Conservation (phyloP, 148 eudicot species). For the Rhododendron kiyosumense region DNA sequence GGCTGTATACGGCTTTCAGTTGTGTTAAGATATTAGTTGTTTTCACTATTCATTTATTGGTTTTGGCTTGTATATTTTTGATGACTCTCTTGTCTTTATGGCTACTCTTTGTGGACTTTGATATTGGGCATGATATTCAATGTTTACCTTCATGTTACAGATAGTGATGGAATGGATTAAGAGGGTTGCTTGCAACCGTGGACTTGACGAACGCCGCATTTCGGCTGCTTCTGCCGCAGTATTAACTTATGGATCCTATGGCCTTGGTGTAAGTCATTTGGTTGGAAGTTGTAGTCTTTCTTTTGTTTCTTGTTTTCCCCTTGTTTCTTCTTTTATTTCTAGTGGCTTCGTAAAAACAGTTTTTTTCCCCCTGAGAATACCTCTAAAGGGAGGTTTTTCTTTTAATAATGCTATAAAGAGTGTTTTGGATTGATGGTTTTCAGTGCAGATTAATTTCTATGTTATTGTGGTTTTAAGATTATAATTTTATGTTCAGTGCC, state of each 20-base stretch:
- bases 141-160: constrained; percentile 20
- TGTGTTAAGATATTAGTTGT: background rate
- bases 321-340: background rate
- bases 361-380: too few relatives aligned
- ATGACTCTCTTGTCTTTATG: background rate
- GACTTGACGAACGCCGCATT: constrained; percentile 18
- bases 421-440: background rate
- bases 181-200: constrained; percentile 38
- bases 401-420: background rate
- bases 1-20: background rate
- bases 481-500: background rate
- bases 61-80: background rate
- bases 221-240: constrained; percentile 41
- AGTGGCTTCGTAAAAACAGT: background rate
- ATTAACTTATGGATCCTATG: constrained; percentile 60
- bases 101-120: background rate
- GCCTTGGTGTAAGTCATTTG: constrained; percentile 53
- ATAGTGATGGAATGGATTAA: constrained; percentile 44
- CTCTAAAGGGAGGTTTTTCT: too few relatives aligned
- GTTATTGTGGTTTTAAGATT: background rate
- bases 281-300: background rate
- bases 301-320: background rate
- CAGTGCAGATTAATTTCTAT: background rate
- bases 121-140: background rate
- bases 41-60: background rate